Base-by-base conservation (phyloP, 202 grass and related monocot species). In the Musa balbisiana region DNA sequence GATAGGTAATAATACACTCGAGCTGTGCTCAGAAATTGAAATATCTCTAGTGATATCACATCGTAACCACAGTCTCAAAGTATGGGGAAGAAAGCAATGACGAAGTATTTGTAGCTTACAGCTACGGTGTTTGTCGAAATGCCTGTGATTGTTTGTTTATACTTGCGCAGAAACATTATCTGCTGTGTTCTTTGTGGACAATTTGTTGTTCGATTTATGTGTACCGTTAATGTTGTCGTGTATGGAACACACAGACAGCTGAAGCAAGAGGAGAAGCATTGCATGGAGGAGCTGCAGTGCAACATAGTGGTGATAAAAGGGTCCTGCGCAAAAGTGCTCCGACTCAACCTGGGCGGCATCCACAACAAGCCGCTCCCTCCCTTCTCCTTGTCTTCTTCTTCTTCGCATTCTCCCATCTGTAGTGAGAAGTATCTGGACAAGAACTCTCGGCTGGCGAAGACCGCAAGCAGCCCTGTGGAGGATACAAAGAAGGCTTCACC, bases 271-370 rank as follows among this genome's bases (percentile, higher is more conserved):
- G 55, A 72, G 67, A 80, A 72, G 33, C 78, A 19, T 2, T 80
- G 78, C 67, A 72, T 80, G 78, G 78, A 71, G 55, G 78, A 80
- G 68, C 78, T 80, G 67, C 68, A 80, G 49, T 80, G 78, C 68
- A 80, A 69, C 68, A 72, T 80, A 17, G 78, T 80, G 12, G 67
- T 80, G 78, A 72, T 80, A 54, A 72, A 72, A 20, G 78, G 78
- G 11, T 80, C 78, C 20, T 26, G 67, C 55, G 54, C 78, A 12
- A 80, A 80, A 52, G 78, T 80, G 78, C 67, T 80, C 54, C 67
- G 78, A 43, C 78, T 80, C 25, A 80, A 80, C 55, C 29, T 80
- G 27, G 78, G 77, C 9, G 77, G 78, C 21, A n/a, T 59, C 26
- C 21, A 71, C 58, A 66, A 79, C 52, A 55, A 72, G 43, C 26